Conservation (phyloP, 352 stramenopile species). For the Phytophthora citricola region DNA sequence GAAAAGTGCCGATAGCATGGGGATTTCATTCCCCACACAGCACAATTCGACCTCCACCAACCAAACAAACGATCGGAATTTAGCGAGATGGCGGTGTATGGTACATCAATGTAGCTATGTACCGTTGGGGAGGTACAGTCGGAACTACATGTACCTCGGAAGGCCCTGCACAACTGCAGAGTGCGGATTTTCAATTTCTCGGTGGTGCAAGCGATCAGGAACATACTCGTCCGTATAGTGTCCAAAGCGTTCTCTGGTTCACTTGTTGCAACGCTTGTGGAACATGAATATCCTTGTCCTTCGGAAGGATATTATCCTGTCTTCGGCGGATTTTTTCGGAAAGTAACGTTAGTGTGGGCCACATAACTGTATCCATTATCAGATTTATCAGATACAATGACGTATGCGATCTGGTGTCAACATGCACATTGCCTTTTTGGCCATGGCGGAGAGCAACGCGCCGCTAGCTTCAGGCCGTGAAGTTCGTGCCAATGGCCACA, state of each 20-base stretch:
- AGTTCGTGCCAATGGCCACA: not conserved
- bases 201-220: no score
- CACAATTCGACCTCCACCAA: constrained; percentile 27
- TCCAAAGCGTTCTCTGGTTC: no score
- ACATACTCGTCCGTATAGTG: no score
- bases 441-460: constrained; percentile 6
- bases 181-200: no score
- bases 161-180: no score
- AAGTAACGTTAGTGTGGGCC: constrained; percentile 4
- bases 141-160: no score
- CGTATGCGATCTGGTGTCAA: constrained; percentile 28
- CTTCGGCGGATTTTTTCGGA: no score
- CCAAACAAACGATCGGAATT: constrained; percentile 22
- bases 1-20: constrained; percentile 33
- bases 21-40: not conserved
- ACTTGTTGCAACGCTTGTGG: no score
- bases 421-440: constrained; percentile 10
- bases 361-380: constrained; percentile 35
- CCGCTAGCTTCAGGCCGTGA: not conserved
- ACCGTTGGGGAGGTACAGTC: no score
- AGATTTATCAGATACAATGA: constrained; percentile 30
- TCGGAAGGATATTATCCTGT: no score
- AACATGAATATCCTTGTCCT: no score
- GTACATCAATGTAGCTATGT: no score
- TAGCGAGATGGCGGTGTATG: not conserved